phyloP scores from a whole-genome alignment of 768 basidiomycete species.

The Pulveroboletus sp. region DNA sequence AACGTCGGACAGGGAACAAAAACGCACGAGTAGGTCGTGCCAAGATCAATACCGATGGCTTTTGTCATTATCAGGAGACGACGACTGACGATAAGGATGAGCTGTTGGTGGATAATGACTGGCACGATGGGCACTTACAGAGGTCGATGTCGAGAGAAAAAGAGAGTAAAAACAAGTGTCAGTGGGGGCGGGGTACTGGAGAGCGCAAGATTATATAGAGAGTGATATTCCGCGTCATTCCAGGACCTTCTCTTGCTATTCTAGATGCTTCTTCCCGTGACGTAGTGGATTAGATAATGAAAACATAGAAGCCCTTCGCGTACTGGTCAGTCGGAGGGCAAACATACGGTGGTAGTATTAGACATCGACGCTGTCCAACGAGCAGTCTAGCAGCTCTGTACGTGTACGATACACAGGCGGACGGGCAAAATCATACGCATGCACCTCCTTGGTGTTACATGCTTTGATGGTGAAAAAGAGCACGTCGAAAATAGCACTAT shows the following conservation, averaged over 20 bases:
- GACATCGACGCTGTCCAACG: constrained; percentile 11
- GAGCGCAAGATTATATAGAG: constrained; percentile 26
- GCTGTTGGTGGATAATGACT: background rate
- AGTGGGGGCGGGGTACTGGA: constrained; percentile 5
- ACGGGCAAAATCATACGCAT: constrained; percentile 23
- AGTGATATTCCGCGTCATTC: constrained; percentile 28
- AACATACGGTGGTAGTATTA: constrained; percentile 3
- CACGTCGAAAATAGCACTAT: constrained; percentile 11
- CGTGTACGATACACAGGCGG: constrained; percentile 21
- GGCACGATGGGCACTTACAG: constrained; percentile 17
- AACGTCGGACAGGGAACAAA: background rate
- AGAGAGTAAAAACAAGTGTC: constrained; percentile 6
- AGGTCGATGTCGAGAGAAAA: constrained; percentile 5
- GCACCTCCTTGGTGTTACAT: constrained; percentile 19
- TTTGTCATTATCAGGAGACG: constrained; percentile 45
- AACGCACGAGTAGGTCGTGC: constrained; percentile 88
- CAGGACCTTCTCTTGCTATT: constrained; percentile 31
- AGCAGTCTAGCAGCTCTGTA: constrained; percentile 25
- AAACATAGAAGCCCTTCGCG: constrained; percentile 2
- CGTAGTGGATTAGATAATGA: constrained; percentile 32
- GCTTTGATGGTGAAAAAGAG: constrained; percentile 16
- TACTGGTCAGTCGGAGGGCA: too few relatives aligned
- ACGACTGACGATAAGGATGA: constrained; percentile 7
- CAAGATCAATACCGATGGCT: constrained; percentile 87
- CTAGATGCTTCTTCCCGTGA: constrained; percentile 32